Conservation (phyloP, 2,329 filamentous ascomycete genomes). For the Dendrostoma leiphaemia region DNA sequence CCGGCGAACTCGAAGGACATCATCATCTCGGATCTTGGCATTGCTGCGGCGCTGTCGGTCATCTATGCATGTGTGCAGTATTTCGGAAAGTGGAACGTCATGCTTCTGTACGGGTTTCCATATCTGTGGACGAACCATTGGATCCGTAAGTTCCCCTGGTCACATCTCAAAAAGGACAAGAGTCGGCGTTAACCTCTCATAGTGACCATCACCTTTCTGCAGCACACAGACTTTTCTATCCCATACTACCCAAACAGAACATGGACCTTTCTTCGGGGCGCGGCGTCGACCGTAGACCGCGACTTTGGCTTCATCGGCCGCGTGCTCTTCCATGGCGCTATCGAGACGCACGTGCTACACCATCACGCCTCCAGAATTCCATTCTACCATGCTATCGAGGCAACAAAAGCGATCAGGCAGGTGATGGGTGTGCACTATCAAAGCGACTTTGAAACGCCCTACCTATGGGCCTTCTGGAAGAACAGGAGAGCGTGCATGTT, state of each 20-base stretch:
- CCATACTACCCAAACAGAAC: constrained; percentile 83
- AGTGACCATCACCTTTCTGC: constrained; percentile 96
- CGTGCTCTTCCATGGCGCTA: constrained; percentile 85
- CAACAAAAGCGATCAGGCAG: background rate
- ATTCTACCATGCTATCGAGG: constrained; percentile 21
- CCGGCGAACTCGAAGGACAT: constrained; percentile 54
- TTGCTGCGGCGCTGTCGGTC: constrained; percentile 46
- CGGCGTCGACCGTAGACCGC: constrained; percentile 91
- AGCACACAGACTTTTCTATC: constrained; percentile 91
- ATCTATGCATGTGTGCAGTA: constrained; percentile 51
- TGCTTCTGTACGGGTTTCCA: constrained; percentile 60
- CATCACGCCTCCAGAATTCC: constrained; percentile 95
- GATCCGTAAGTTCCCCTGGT: constrained; percentile 46
- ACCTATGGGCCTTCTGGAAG: background rate
- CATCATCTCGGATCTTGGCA: constrained; percentile 58
- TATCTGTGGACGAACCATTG: constrained; percentile 71
- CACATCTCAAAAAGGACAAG: too few relatives aligned
- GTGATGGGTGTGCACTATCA: background rate
- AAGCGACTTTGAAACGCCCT: background rate
- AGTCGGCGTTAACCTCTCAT: too few relatives aligned
- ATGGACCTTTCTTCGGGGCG: constrained; percentile 92
- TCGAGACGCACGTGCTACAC: constrained; percentile 96
- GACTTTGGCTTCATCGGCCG: constrained; percentile 95
- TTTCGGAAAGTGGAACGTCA: constrained; percentile 56
- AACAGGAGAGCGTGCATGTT: background rate